Base-by-base conservation (phyloP, 768 basidiomycete genomes). In the Mycena rebaudengoi region DNA sequence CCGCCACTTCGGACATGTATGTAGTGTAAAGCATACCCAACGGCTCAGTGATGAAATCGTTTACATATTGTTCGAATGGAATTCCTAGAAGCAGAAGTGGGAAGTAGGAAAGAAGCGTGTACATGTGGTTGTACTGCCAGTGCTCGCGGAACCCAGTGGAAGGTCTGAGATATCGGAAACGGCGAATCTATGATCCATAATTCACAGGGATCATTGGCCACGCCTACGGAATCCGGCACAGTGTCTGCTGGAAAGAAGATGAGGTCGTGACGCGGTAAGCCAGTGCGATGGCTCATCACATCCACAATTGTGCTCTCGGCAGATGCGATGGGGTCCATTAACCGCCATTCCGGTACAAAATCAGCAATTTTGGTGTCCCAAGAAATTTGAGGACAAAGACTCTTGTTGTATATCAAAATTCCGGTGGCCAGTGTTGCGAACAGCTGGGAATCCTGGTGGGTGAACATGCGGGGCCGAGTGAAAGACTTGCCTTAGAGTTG, bases 41-140 rank as follows among this genome's bases (percentile, higher is more conserved):
- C 1, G 71, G 71, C 13, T 52, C 23, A 8, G 67, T 45, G 14
- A 72, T 66, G 25, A 64, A 53, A 10, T 69, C 40, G 35, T 62
- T 37, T 32, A 70, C 67, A 41, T 66, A 70, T 3, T 28, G 52
- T 18, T 60, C 65, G 41, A 65, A 72, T 6, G 69, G 65, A 6
- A 64, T 37, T 23, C 57, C 58, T 30, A 29, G 25, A 39, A 74
- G 59, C 5, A 65, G 23, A 7, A 56, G 52, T 4, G 72, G 74
- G 20, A 75, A 63, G 30, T 67, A 68, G 0, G 74, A 73, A 7
- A 74, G 54, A 5, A 71, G 30, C 10, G 69, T 66, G 62, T 74
- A 75, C 70, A 73, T 71, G 44, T 64, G 67, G 57, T 74, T 68
- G 52, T 75, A 74, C 59, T 74, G 74, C 39, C 51, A 71, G 3